phyloP scores from a whole-genome alignment of 2,329 filamentous ascomycete species.

The Fusarium sambucinum region DNA sequence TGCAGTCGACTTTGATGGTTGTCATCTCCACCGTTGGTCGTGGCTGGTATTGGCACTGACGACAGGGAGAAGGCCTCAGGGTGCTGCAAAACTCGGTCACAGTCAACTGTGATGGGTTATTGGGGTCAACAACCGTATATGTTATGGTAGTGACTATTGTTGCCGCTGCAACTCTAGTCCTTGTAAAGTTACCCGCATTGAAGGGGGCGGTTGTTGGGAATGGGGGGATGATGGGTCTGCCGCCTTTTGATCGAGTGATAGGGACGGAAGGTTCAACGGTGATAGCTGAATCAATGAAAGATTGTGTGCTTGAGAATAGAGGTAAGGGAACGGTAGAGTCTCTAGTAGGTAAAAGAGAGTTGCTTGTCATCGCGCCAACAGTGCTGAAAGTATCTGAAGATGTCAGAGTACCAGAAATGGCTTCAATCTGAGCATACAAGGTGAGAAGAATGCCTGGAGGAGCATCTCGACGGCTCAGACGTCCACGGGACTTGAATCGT shows the following conservation, averaged over 20 bases:
- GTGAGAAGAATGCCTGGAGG: conserved; percentile 26
- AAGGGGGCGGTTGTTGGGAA: background rate
- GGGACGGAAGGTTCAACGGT: background rate
- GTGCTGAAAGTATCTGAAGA: background rate
- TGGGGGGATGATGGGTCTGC: background rate
- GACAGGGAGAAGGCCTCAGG: conserved; percentile 18
- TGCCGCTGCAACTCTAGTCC: background rate
- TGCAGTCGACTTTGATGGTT: conserved; percentile 13
- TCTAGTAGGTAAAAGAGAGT: background rate
- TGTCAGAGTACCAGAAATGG: background rate
- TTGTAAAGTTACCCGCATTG: background rate
- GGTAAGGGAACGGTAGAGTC: background rate
- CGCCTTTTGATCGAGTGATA: background rate
- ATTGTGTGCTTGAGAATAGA: background rate
- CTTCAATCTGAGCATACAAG: conserved; percentile 12
- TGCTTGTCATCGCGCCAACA: background rate
- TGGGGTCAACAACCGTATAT: background rate
- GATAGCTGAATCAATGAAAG: background rate
- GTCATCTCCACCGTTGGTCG: conserved; percentile 22
- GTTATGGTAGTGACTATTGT: conserved; percentile 1
- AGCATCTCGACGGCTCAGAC: conserved; percentile 11
- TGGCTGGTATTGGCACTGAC: conserved; percentile 9
- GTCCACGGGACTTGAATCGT: background rate
- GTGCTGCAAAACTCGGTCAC: background rate
- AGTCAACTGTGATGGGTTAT: background rate